phyloP scores from a whole-genome alignment of 129 eudicot genomes.

The Glebionis coronaria region DNA sequence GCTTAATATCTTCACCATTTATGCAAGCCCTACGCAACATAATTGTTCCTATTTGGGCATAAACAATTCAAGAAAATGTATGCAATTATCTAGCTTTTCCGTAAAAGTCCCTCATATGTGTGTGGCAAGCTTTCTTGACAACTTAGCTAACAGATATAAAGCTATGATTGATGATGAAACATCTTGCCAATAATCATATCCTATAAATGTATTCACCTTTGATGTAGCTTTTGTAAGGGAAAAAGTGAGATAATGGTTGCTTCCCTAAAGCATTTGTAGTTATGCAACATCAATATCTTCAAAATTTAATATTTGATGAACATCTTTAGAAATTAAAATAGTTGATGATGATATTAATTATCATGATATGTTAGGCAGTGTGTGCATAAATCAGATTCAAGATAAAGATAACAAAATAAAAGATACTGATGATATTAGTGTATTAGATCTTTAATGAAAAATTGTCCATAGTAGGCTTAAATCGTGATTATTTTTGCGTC shows the following conservation, averaged over 20 bases:
- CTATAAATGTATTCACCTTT: constrained; percentile 4
- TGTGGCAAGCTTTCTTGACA: constrained; percentile 11
- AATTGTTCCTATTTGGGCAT: constrained; percentile 5
- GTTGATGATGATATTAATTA: too few relatives aligned
- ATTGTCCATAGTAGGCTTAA: not conserved
- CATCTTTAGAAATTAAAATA: not conserved
- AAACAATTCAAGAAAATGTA: constrained; percentile 11
- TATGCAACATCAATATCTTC: not conserved
- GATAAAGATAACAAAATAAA: too few relatives aligned
- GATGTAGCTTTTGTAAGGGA: not conserved
- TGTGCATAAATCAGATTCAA: too few relatives aligned
- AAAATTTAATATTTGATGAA: not conserved
- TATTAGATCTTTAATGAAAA: not conserved
- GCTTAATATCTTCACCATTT: constrained; percentile 10
- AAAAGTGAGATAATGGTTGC: constrained; percentile 8
- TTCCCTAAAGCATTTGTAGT: constrained; percentile 10
- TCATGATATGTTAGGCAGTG: too few relatives aligned
- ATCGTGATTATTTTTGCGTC: too few relatives aligned
- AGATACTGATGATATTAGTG: too few relatives aligned
- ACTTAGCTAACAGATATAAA: constrained; percentile 1
- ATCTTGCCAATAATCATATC: not conserved
- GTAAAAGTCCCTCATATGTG: not conserved
- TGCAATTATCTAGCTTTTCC: too few relatives aligned
- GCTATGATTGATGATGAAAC: not conserved
- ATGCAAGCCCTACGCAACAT: not conserved